Evolutionary conservation across 352 stramenopile genomes (phyloP), one percentile per base, ranked within the genome.

Genomic region (Phytophthora palmivora): DNA sequence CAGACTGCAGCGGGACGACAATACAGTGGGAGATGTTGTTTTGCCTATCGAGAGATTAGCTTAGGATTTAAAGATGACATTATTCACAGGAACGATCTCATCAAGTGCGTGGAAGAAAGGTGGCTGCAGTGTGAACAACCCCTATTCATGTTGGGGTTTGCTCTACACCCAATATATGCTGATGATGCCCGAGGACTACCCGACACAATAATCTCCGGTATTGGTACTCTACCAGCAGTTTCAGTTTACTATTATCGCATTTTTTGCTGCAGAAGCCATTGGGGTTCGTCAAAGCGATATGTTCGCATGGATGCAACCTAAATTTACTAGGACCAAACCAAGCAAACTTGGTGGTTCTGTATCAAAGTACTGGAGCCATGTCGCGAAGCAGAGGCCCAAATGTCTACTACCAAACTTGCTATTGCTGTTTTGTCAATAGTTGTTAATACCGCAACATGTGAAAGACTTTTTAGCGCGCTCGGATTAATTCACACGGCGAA

Each of bases 201-300:
- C 14, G 6, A 22, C 9, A 49, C 42, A 12, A 15, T 3, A 1
- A 14, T 18, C 0, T 49, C 42, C 5, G 45, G 45, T 2, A 7
- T 30, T 32, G 45, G 30, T 2, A 2, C 3, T 16, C 18, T 32
- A 2, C 32, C 16, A 10, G 28, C 16, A 7, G 4, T 42, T 15
- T 28, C 45, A 3, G 45, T 42, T 4, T 53, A 53, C 11, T 52
- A 53, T 15, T 53, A 53, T 21, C 32, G 45, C 2, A 21, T 32
- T 53, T 14, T 53, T 26, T 28, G 7, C 10, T n/a, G 38, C 44
- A 7, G 9, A 51, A 26, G 44, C 15, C 4, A n/a, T 51, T 16
- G 44, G 44, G 3, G 16, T 14, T 4, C 15, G 38, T 16, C 21
- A 26, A 26, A 18, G 10, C 3, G 44, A 51, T 28, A 51, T 28